A percentile compares a stretch with the other conserved stretches of the same genome.
These are phyloP conservation scores for Phytophthora kernoviae DNA, from an alignment of 352 stramenopile species.

Conservation along the genomic window DNA sequence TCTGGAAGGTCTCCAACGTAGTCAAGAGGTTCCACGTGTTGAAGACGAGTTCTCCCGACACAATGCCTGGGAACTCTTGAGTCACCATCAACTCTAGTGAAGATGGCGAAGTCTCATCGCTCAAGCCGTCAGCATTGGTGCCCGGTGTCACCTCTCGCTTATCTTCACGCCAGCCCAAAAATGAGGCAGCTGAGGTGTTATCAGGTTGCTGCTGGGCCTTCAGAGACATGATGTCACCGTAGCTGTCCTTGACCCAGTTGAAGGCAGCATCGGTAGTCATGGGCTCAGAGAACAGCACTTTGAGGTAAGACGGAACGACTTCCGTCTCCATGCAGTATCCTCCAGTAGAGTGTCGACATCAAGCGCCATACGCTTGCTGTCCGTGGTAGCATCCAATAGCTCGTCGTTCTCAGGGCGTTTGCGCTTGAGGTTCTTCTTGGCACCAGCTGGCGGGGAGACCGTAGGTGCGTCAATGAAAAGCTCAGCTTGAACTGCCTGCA, in stretches of 20 bases:
- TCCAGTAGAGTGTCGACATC: constrained; percentile 21
- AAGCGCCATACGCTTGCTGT: constrained; percentile 18
- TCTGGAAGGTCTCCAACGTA: constrained; percentile 27
- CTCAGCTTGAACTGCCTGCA: constrained; percentile 46
- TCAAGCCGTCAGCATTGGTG: constrained; percentile 3
- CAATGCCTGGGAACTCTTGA: constrained; percentile 32
- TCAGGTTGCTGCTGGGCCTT: constrained; percentile 31
- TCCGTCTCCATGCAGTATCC: constrained; percentile 50
- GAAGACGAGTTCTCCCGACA: constrained; percentile 47
- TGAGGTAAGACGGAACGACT: constrained; percentile 41
- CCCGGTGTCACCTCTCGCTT: constrained; percentile 21
- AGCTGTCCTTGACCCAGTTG: constrained; percentile 58
- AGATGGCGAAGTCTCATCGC: constrained; percentile 7
- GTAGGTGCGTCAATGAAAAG: constrained; percentile 23
- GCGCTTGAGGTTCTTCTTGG: constrained; percentile 37
- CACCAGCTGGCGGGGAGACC: constrained; percentile 6
- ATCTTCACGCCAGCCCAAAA: constrained; percentile 45
- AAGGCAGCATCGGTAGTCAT: constrained; percentile 43
- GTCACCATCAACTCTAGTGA: constrained; percentile 41
- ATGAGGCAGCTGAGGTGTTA: constrained; percentile 2
- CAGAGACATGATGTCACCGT: constrained; percentile 45
- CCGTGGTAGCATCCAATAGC: not conserved
- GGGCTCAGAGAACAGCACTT: constrained; percentile 39
- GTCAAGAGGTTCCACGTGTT: constrained; percentile 48
- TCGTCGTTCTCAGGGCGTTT: constrained; percentile 30